A percentile compares a stretch with the other conserved stretches of the same genome.
Conservation (phyloP, 2,329 filamentous ascomycete species). For the Camillea tinctor region DNA sequence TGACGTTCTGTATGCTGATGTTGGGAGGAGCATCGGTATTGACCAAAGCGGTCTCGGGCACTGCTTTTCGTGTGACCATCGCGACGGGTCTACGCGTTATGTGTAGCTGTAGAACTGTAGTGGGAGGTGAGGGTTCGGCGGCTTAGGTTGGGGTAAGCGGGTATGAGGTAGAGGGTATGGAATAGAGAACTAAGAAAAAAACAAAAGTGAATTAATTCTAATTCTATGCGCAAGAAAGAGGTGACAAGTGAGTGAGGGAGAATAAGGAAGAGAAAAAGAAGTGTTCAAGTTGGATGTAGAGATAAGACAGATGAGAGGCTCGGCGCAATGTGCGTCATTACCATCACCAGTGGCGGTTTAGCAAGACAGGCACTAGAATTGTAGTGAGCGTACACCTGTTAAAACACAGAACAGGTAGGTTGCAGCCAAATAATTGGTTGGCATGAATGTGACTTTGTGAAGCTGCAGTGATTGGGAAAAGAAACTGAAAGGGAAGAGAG, state of each 20-base stretch:
- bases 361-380: not conserved
- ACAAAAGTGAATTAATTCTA: not conserved
- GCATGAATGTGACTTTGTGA: not conserved
- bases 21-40: slow-evolving; percentile 24
- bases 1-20: slow-evolving; percentile 27
- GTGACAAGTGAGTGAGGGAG: not conserved
- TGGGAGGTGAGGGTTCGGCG: too few species aligned
- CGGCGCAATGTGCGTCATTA: not conserved
- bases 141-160: too few species aligned
- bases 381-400: not conserved
- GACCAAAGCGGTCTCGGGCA: slow-evolving; percentile 29
- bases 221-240: not conserved
- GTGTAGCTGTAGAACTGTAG: too few species aligned
- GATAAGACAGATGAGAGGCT: not conserved
- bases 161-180: not conserved
- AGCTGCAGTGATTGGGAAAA: not conserved
- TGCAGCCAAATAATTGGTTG: not conserved
- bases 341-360: not conserved
- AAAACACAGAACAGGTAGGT: not conserved
- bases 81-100: slow-evolving; percentile 8
- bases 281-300: not conserved
- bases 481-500: too few species aligned
- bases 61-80: slow-evolving; percentile 44
- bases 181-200: not conserved
- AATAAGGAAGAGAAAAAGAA: not conserved